Base-by-base conservation (phyloP, 1,284 basidiomycete genomes). In the Sanghuangporus baumii region DNA sequence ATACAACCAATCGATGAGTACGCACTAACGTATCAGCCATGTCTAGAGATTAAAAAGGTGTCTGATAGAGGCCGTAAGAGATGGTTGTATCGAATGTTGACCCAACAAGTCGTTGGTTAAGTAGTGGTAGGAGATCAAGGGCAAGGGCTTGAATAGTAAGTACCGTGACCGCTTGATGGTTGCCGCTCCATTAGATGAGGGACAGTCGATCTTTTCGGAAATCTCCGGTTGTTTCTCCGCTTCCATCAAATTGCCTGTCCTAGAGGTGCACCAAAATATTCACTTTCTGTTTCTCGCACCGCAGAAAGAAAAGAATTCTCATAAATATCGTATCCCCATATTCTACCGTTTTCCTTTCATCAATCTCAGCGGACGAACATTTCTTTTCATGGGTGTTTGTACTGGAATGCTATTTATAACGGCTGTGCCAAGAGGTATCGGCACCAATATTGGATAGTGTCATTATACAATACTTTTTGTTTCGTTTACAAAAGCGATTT, bases 21-120 rank as follows among this genome's bases (percentile, higher is more conserved):
- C 86, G 74, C 70, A 88, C 87, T 70, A 88, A 73, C 75, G 87
- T 84, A 74, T 88, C 86, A 67, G 86, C 86, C 86, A 89, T 89
- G 37, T 31, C 38, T 54, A 37, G 3, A 46, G 12, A 40, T 46
- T 61, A 4, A 37, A 34, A 38, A 36, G 18, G 46, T 14, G 26
- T 12, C 23, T 38, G 16, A 23, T 8, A 18, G 16, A 61, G 14
- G 37, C 14, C 7, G 52, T 20, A 58, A 50, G 48, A 40, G 34
- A 41, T 34, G 18, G 36, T 57, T 61, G 41, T 47, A 36, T 38
- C 26, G 47, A 60, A 14, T n/a, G 51, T 36, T 43, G 48, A 57
- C 47, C 34, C 11, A 16, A 26, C 18, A 16, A 50, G 46, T 16
- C n/a, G 55, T 9, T 16, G 41, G 14, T 18, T 11, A 37, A 18